Evolutionary conservation across 1,284 basidiomycete genomes (phyloP).

Genomic region (Ceratobasidium sp.): DNA sequence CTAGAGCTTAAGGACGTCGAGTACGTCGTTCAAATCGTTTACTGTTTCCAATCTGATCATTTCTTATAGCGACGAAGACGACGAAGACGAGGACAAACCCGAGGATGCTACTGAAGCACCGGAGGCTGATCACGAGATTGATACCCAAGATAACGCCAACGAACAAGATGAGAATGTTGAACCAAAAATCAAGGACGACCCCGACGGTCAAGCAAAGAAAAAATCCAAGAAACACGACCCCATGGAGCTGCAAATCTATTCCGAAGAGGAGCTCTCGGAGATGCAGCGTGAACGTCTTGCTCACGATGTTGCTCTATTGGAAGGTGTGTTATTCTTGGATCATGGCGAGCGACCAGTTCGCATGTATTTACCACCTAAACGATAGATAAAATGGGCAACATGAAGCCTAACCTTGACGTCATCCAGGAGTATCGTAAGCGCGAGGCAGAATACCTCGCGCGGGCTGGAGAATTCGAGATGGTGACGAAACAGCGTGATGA

Average conservation of each 20-base stretch:
- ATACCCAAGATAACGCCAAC: constrained; percentile 39
- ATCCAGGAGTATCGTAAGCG: constrained; percentile 90
- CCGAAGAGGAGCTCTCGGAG: constrained; percentile 75
- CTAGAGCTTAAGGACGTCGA: constrained; percentile 86
- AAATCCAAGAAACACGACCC: constrained; percentile 50
- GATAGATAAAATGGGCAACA: constrained; percentile 79
- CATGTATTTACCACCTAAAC: constrained; percentile 22
- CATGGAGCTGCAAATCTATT: constrained; percentile 74
- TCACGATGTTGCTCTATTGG: constrained; percentile 80
- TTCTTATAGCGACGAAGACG: constrained; percentile 65
- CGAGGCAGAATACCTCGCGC: constrained; percentile 88
- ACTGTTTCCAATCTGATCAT: constrained; percentile 28
- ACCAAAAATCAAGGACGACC: constrained; percentile 53
- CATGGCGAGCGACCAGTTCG: no score
- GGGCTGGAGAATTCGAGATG: constrained; percentile 85
- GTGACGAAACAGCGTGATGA: constrained; percentile 80
- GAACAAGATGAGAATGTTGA: constrained; percentile 45
- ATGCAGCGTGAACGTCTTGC: constrained; percentile 78
- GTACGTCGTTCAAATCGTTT: constrained; percentile 57
- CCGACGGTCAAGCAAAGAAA: constrained; percentile 46
- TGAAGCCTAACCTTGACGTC: constrained; percentile 86
- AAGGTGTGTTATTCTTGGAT: constrained; percentile 64
- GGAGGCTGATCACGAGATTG: constrained; percentile 45
- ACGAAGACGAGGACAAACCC: constrained; percentile 52
- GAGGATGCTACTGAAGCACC: constrained; percentile 45